phyloP scores from a whole-genome alignment of 495 filamentous ascomycete genomes.

The Parathielavia appendiculata region DNA sequence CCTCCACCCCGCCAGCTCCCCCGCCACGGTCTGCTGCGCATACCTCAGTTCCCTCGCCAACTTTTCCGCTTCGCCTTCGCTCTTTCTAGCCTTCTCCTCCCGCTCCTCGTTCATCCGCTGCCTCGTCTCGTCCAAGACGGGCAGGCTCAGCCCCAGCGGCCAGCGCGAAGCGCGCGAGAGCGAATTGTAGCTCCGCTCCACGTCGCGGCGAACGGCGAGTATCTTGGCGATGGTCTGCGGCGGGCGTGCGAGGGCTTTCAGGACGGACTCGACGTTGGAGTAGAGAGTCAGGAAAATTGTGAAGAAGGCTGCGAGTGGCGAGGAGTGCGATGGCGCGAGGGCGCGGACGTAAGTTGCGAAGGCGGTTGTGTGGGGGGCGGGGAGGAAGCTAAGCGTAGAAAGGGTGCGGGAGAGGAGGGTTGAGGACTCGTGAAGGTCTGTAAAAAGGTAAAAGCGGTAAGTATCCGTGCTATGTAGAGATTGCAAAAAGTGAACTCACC shows the following conservation, averaged over 20 bases:
- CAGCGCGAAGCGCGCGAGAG: slow-evolving; percentile 68
- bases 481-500: slow-evolving; percentile 41
- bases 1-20: slow-evolving; percentile 90
- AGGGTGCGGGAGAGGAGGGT: slow-evolving; percentile 53
- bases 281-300: slow-evolving; percentile 67
- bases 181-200: slow-evolving; percentile 69
- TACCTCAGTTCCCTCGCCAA: slow-evolving; percentile 77
- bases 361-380: slow-evolving; percentile 60
- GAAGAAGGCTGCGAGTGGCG: slow-evolving; percentile 70
- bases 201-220: slow-evolving; percentile 54
- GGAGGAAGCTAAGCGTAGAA: slow-evolving; percentile 61
- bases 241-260: slow-evolving; percentile 75
- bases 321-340: slow-evolving; percentile 63
- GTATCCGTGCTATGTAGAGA: slow-evolving; percentile 24
- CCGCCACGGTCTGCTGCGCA: slow-evolving; percentile 87
- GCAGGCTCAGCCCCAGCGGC: slow-evolving; percentile 53
- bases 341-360: slow-evolving; percentile 65
- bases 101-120: slow-evolving; percentile 74
- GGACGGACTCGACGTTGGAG: slow-evolving; percentile 73
- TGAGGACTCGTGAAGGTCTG: slow-evolving; percentile 67
- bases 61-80: slow-evolving; percentile 57
- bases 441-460: slow-evolving; percentile 26
- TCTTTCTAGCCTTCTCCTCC: slow-evolving; percentile 63
- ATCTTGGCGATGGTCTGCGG: slow-evolving; percentile 70
- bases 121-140: slow-evolving; percentile 79